Conservation (phyloP, 371 early-diverging fungal genomes). For the Basidiobolus heterosporus region DNA sequence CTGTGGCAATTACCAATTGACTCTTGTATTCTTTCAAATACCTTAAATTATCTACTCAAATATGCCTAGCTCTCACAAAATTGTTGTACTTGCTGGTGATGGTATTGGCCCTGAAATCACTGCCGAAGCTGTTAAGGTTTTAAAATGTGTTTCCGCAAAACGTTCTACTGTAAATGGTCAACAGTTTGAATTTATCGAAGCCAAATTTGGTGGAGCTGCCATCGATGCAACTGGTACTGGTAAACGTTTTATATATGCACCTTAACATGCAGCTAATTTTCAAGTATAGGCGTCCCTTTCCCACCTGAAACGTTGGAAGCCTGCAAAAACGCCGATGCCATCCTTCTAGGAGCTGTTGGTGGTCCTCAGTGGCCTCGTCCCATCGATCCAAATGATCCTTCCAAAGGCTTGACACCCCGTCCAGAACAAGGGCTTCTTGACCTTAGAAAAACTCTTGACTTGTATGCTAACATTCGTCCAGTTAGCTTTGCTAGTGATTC, state of each 20-base stretch:
- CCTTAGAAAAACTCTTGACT: constrained; percentile 73
- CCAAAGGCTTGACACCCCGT: constrained; percentile 54
- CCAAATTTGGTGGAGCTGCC: constrained; percentile 79
- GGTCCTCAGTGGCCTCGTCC: constrained; percentile 83
- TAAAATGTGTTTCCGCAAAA: constrained; percentile 50
- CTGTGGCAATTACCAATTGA: too few relatives aligned
- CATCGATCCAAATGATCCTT: constrained; percentile 21
- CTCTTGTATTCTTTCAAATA: not conserved
- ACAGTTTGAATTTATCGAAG: constrained; percentile 52
- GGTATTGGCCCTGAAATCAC: constrained; percentile 91
- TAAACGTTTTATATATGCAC: not conserved
- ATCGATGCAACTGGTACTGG: constrained; percentile 77
- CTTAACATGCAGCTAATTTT: not conserved
- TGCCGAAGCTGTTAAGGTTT: constrained; percentile 73
- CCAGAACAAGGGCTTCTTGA: constrained; percentile 88
- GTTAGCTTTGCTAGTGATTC: constrained; percentile 80
- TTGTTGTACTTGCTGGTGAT: constrained; percentile 84
- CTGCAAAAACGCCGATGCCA: constrained; percentile 67
- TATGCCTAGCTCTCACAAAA: constrained; percentile 10
- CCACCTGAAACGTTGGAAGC: constrained; percentile 63
- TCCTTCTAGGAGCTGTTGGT: constrained; percentile 92
- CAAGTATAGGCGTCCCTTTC: constrained; percentile 52
- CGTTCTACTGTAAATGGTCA: constrained; percentile 34
- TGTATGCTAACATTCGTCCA: constrained; percentile 91
- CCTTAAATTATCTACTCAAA: not conserved